Evolutionary conservation across 148 eudicot genomes (phyloP).

Genomic region (Camellia granthamiana): DNA sequence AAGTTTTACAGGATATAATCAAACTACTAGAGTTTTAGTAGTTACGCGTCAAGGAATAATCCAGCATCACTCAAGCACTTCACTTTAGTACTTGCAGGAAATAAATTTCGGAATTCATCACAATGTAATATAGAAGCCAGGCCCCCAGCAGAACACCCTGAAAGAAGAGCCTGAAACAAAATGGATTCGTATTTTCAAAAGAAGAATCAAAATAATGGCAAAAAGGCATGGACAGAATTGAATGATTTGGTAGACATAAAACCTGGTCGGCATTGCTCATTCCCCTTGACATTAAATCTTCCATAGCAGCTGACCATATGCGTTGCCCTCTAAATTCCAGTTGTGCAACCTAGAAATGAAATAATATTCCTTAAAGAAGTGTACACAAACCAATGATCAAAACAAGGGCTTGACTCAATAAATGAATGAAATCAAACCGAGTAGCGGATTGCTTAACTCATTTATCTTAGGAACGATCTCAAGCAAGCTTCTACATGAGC

Average conservation of each 20-base stretch:
- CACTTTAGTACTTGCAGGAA: conserved; percentile 62
- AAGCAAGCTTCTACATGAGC: neutral
- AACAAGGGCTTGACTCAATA: neutral
- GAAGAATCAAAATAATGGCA: neutral
- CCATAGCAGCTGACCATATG: conserved; percentile 82
- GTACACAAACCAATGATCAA: neutral
- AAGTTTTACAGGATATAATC: neutral
- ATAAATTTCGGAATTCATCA: conserved; percentile 61
- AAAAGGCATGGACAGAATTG: neutral
- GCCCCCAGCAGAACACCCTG: conserved; percentile 99
- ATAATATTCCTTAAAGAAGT: neutral
- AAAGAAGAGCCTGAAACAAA: conserved; percentile 68
- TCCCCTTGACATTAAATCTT: conserved; percentile 79
- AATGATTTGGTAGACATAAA: neutral
- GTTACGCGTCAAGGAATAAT: conserved; percentile 86
- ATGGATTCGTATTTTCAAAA: neutral
- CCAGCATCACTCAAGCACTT: conserved; percentile 97
- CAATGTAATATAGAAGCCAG: conserved; percentile 90
- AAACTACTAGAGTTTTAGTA: conserved; percentile 15
- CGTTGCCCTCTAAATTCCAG: conserved; percentile 84
- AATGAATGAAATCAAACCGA: neutral
- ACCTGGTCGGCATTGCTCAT: conserved; percentile 78
- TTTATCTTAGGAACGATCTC: neutral
- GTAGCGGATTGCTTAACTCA: neutral
- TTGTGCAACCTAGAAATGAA: conserved; percentile 46